phyloP scores from a whole-genome alignment of 148 eudicot genomes.

The Talinum fruticosum region DNA sequence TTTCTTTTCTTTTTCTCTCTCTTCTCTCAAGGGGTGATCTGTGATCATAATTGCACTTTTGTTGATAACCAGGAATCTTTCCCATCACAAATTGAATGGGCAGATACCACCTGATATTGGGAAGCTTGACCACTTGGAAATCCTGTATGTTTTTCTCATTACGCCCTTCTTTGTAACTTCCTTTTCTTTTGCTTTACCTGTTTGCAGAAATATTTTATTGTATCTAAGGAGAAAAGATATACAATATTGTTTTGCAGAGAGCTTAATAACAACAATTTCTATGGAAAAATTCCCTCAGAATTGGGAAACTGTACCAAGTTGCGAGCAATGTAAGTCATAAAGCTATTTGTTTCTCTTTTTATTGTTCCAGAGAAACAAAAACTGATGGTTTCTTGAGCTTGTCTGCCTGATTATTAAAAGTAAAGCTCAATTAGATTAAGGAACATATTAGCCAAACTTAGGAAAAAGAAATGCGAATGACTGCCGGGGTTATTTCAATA shows the following conservation, averaged over 20 bases:
- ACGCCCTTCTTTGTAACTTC: slow-evolving; percentile 6
- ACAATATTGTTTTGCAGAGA: slow-evolving; percentile 48
- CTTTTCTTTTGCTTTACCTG: neutral
- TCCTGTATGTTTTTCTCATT: slow-evolving; percentile 61
- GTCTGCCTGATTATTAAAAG: neutral
- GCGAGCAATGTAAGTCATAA: slow-evolving; percentile 70
- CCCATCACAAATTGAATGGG: slow-evolving; percentile 87
- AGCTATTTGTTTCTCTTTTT: neutral
- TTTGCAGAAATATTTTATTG: neutral
- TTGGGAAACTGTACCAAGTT: slow-evolving; percentile 85
- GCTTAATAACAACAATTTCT: slow-evolving; percentile 83
- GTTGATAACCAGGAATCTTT: slow-evolving; percentile 63
- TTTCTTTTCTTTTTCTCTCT: neutral
- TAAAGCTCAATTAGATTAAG: neutral
- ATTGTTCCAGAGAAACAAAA: neutral
- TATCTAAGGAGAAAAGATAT: neutral
- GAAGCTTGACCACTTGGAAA: slow-evolving; percentile 78
- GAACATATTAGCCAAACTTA: neutral
- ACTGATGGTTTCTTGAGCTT: neutral
- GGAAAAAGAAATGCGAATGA: neutral
- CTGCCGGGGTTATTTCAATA: neutral
- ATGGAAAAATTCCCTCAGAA: slow-evolving; percentile 84
- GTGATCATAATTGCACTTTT: slow-evolving; percentile 13
- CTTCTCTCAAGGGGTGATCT: slow-evolving; percentile 1
- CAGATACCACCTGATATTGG: slow-evolving; percentile 83